Conservation (phyloP, 2,329 filamentous ascomycete species). For the Ophiosphaerella korrae region DNA sequence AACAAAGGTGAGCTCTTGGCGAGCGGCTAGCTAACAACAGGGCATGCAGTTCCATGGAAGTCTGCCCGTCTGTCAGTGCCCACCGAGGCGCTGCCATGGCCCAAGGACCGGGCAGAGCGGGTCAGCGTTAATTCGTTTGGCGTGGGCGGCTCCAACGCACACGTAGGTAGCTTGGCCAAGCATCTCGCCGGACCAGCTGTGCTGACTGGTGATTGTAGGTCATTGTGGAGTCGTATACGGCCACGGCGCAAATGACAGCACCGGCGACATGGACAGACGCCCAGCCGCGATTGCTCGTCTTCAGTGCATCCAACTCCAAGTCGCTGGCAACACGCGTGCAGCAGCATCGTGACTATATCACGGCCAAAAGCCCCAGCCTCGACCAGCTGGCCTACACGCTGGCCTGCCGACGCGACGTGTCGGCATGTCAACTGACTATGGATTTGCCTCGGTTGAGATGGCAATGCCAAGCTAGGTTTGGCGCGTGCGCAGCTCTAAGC, state of each 20-base stretch:
- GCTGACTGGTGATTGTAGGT: not conserved
- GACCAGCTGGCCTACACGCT: no score
- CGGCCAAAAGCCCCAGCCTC: no score
- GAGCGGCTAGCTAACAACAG: not conserved
- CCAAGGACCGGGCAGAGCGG: constrained; percentile 1
- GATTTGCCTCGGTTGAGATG: no score
- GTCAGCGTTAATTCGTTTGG: constrained; percentile 29
- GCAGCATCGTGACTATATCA: no score
- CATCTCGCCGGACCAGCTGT: constrained; percentile 1
- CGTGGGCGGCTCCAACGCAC: constrained; percentile 24
- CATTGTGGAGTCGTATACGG: no score
- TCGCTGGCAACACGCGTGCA: no score
- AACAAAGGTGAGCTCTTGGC: not conserved
- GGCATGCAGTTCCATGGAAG: not conserved
- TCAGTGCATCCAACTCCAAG: no score
- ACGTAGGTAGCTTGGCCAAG: constrained; percentile 24
- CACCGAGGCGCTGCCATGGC: constrained; percentile 9
- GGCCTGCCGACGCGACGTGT: no score
- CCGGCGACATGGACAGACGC: not conserved
- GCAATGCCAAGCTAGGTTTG: no score
- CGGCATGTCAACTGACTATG: no score
- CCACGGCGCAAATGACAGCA: no score
- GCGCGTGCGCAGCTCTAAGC: no score
- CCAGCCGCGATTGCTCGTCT: not conserved
- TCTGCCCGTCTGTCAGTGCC: constrained; percentile 6